These are phyloP conservation scores for Chalara sp. DNA, from an alignment of 2,329 filamentous ascomycete genomes.

Conservation along the genomic window DNA sequence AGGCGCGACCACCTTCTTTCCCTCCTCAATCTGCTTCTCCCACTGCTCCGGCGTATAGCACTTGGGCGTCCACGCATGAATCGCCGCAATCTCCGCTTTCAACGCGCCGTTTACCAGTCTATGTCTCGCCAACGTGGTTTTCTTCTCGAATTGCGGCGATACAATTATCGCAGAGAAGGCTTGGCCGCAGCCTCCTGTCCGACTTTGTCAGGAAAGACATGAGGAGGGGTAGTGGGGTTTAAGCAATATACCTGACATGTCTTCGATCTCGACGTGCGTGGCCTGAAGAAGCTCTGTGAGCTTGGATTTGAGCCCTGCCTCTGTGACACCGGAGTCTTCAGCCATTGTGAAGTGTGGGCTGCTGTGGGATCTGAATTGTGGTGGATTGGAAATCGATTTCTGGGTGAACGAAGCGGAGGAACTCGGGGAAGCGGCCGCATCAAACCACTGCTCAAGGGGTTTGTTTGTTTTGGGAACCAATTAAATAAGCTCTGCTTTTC, in stretches of 20 bases:
- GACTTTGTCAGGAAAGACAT: background rate
- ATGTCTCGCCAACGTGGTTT: conserved; percentile 58
- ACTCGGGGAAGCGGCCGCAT: too few species aligned
- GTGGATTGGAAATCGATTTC: too few species aligned
- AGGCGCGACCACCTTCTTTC: conserved; percentile 18
- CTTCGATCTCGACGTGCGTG: conserved; percentile 77
- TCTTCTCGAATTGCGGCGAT: conserved; percentile 49
- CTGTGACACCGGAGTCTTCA: conserved; percentile 59
- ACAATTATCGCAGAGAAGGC: conserved; percentile 66
- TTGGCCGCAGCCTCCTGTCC: conserved; percentile 60
- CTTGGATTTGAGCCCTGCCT: conserved; percentile 61
- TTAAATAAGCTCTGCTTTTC: too few species aligned
- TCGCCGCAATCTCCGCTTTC: conserved; percentile 65
- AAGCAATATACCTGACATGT: conserved; percentile 70
- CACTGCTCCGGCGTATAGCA: conserved; percentile 70
- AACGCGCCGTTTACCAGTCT: conserved; percentile 60
- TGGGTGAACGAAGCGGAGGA: too few species aligned
- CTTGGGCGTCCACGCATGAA: conserved; percentile 72
- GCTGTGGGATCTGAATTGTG: too few species aligned
- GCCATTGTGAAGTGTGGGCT: conserved; percentile 33
- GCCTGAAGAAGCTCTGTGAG: conserved; percentile 66
- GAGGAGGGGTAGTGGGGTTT: conserved; percentile 2
- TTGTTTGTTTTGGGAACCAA: too few species aligned
- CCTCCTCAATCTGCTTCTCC: conserved; percentile 50
- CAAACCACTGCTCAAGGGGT: too few species aligned